Evolutionary conservation across 78 protist genomes (phyloP), one percentile per base, ranked within the genome.

Genomic region (Planoprotostelium fungivorum): DNA sequence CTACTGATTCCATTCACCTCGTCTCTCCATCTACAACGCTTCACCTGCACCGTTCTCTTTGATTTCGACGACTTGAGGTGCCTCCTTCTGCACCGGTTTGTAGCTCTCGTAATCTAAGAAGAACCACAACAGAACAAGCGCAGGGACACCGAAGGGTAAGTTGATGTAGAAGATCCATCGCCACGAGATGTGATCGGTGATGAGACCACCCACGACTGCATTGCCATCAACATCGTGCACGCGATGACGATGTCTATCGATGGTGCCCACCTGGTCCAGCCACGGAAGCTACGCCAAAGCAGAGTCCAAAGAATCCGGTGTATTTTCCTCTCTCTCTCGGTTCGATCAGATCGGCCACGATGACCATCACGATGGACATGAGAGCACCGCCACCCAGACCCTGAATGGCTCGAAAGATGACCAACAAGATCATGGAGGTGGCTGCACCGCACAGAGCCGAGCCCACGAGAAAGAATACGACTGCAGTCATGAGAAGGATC

Each of bases 161-260:
- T 93, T 93, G 84, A 93, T 89, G 91, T 91, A 93, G 91, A 93
- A 93, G 86, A 91, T 91, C 95, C 95, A 93, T 9, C 93, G 29
- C 95, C 95, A 93, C 31, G 38, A 88, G 29, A 93, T 37, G 89
- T 90, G 63, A 35, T 93, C 95, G 25, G 95, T 93, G 38, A 89
- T 89, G 73, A 5, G 73, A 51, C 73, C 73, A 51, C 5, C 73
- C 73, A 16, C 73, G 16, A 51, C 73, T 16, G 73, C 73, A 51
- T 51, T 25, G 16, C 73, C 73, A 25, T 16, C 31, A 5, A 5
- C 5, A 51, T 16, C 73, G 5, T 51, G 73, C 73, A 51, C n/a
- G n/a, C n/a, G n/a, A n/a, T n/a, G n/a, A n/a, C n/a, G n/a, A n/a
- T n/a, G 73, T 51, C 73, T 51, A 51, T 51, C 16, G 73, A n/a